Percentiles rank a stretch among this genome's conserved stretches.
These are phyloP conservation scores for Cladophialophora exuberans DNA, from an alignment of 2,329 filamentous ascomycete genomes.

Conservation along the genomic window DNA sequence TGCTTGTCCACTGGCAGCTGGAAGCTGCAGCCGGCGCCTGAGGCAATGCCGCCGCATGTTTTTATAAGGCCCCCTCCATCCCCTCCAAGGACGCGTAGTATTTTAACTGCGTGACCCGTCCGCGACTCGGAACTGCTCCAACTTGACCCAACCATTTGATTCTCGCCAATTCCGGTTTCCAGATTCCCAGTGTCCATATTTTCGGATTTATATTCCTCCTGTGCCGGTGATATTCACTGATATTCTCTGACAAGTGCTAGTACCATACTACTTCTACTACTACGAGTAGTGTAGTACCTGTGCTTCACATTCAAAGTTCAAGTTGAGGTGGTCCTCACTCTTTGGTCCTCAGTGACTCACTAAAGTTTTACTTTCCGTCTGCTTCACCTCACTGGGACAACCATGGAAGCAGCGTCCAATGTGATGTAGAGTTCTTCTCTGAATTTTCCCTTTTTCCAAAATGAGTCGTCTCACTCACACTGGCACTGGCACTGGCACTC, in stretches of 20 bases:
- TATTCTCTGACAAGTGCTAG: too few species aligned
- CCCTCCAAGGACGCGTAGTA: background rate
- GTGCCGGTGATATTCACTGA: background rate
- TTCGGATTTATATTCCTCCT: conserved; percentile 2
- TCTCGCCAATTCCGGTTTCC: too few species aligned
- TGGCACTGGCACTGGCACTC: background rate
- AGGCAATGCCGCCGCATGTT: background rate
- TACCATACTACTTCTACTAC: too few species aligned
- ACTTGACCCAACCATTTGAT: background rate
- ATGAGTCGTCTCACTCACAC: conserved; percentile 9
- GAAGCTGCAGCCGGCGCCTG: conserved; percentile 1
- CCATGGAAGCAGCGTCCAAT: background rate
- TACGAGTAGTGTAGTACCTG: too few species aligned
- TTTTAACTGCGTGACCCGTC: background rate
- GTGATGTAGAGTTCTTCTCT: background rate
- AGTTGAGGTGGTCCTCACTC: background rate
- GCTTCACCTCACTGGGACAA: too few species aligned
- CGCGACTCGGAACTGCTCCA: conserved; percentile 1
- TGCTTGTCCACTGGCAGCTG: too few species aligned
- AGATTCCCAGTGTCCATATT: background rate
- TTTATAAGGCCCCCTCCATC: conserved; percentile 10
- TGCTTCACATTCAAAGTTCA: too few species aligned
- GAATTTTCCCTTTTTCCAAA: too few species aligned
- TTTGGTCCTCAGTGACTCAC: conserved; percentile 1
- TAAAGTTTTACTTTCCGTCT: too few species aligned